These are phyloP conservation scores for Sphaerulina populicola DNA, from an alignment of 2,329 filamentous ascomycete species.

Conservation along the genomic window DNA sequence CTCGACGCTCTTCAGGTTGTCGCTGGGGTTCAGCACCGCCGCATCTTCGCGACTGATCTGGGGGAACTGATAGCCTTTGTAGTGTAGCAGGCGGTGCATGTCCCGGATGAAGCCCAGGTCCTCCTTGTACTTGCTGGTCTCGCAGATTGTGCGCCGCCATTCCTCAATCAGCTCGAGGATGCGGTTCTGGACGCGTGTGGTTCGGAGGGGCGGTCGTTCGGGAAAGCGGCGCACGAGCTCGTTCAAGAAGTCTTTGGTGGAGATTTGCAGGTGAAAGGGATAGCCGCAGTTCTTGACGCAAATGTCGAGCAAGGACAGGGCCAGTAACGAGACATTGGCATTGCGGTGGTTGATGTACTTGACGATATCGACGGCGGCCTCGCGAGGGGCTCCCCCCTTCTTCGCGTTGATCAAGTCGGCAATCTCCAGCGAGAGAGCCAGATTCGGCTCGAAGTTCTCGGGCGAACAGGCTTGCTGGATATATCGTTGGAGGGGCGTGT, in stretches of 20 bases:
- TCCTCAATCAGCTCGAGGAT: constrained; percentile 96
- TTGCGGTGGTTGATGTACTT: constrained; percentile 95
- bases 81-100: constrained; percentile 91
- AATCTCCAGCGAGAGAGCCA: constrained; percentile 93
- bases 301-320: constrained; percentile 85
- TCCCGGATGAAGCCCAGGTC: constrained; percentile 93
- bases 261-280: constrained; percentile 95
- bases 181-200: constrained; percentile 78
- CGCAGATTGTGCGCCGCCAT: constrained; percentile 96
- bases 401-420: constrained; percentile 94
- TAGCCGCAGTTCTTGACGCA: constrained; percentile 99
- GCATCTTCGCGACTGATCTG: constrained; percentile 89
- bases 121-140: constrained; percentile 95
- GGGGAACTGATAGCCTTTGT: constrained; percentile 95
- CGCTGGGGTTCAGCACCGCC: constrained; percentile 90
- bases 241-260: constrained; percentile 97
- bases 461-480: constrained; percentile 95
- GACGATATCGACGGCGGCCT: constrained; percentile 88
- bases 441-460: constrained; percentile 95
- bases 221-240: constrained; percentile 94
- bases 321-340: constrained; percentile 84
- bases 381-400: constrained; percentile 89
- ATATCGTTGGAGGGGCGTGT: constrained; percentile 85
- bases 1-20: constrained; percentile 91
- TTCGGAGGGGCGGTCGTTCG: constrained; percentile 78